Base-by-base conservation (phyloP, 2,329 filamentous ascomycete species). In the Paracamarosporium sp. region DNA sequence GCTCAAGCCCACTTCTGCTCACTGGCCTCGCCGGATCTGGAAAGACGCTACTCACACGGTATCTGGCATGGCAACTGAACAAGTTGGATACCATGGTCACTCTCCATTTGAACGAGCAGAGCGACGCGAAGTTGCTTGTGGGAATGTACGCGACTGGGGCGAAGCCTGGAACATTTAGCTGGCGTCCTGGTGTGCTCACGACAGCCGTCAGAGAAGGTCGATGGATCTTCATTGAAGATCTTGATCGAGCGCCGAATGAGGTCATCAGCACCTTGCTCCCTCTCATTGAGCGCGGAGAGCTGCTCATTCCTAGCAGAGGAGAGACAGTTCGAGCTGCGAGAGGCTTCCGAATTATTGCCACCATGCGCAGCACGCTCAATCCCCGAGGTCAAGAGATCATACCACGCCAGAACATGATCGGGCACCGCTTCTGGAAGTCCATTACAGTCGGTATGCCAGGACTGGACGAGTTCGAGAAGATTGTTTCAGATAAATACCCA, bases 171-270 rank as follows among this genome's bases (percentile, higher is more conserved):
- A 93, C 91, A 9, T 99, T 99, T 73, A 86, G 87, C 50, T 99
- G 95, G 95, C 88, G 91, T 58, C 87, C 95, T 3, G 95, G 95
- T 78, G 91, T 98, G 20, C 81, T 99, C 66, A 97, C 95, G 0
- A 96, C 92, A 28, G 96, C 96, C 33, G 93, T 98, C 2, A 89
- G 86, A 70, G 94, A 99, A 80, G 96, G 95, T 15, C 86, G 94
- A 70, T 99, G 95, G 96, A 91, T 99, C 6, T 83, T 99, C 63
- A 96, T 99, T 57, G 96, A 99, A 76, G 96, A 99, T 76, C 83
- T 99, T 38, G 93, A 99, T 73, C 88, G 94, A 61, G 95, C 95
- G 11, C 95, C 96, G 4, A 94, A 92, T 64, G 95, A 99, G 76
- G 91, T 99, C 46, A 88, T 99, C 75, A 96, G 94, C 73, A 93